Percentiles rank a stretch among this genome's conserved stretches.
Conservation (phyloP, 1,139 yeast species). For the Geotrichum citri-aurantii region DNA sequence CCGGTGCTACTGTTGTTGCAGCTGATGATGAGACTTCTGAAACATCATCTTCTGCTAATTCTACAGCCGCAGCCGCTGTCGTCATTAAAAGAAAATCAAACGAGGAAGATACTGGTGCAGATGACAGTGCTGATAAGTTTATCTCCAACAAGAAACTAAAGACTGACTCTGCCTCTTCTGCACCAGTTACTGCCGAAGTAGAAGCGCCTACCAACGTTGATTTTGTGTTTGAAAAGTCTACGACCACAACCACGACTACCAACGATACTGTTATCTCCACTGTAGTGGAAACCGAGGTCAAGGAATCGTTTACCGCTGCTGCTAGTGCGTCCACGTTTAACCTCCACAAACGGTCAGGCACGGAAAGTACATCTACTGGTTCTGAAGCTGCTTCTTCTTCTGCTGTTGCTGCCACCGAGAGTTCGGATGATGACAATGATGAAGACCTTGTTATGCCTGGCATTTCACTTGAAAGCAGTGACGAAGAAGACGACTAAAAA, state of each 20-base stretch:
- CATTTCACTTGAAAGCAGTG: constrained; percentile 15
- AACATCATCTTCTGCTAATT: not conserved
- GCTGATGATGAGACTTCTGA: not conserved
- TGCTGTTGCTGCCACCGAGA: not conserved
- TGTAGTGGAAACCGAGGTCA: not conserved
- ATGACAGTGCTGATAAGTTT: not conserved
- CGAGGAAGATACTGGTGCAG: not conserved
- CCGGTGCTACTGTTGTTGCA: not conserved
- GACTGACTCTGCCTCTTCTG: not conserved
- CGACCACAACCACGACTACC: not conserved
- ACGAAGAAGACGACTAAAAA: constrained; percentile 13
- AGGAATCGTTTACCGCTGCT: not conserved
- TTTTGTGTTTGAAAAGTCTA: constrained; percentile 15
- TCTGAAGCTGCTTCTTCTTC: not conserved
- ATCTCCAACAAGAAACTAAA: not conserved
- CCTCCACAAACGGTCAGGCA: not conserved
- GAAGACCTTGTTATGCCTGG: constrained; percentile 14
- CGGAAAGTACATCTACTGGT: not conserved
- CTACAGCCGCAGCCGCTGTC: not conserved
- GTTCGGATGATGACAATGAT: constrained; percentile 3
- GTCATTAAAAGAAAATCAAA: not conserved
- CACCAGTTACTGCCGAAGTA: not conserved
- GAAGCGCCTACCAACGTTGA: constrained; percentile 22
- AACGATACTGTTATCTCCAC: not conserved
- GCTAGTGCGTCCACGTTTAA: not conserved